These are phyloP conservation scores for Corylus americana DNA, from an alignment of 306 rosid genomes.

Conservation along the genomic window DNA sequence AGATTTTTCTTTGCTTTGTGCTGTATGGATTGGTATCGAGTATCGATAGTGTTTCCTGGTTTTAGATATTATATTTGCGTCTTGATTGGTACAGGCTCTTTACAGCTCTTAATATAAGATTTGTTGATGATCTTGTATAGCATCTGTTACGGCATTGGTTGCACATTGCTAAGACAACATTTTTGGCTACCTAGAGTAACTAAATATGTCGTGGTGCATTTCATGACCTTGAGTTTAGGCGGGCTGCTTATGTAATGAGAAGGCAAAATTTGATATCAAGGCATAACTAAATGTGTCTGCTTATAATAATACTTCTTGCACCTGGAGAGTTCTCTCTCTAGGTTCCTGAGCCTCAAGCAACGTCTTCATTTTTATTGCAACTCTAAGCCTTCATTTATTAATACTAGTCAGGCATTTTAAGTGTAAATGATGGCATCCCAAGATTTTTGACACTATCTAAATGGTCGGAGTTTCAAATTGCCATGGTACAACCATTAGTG, in stretches of 20 bases:
- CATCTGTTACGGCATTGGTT: not conserved
- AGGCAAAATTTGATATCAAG: no score
- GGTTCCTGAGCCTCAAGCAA: not conserved
- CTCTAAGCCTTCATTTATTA: no score
- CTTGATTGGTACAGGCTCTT: not conserved
- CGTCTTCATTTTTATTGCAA: not conserved
- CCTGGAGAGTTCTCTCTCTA: not conserved
- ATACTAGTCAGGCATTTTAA: no score
- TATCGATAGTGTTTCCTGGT: not conserved
- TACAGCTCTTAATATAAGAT: not conserved
- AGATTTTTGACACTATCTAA: no score
- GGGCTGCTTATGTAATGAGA: not conserved
- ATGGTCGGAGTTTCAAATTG: no score
- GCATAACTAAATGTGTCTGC: no score
- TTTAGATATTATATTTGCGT: not conserved
- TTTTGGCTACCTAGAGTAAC: not conserved
- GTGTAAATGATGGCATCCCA: no score
- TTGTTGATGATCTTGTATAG: not conserved
- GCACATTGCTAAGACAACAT: not conserved
- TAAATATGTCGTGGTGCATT: not conserved
- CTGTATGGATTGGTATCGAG: not conserved
- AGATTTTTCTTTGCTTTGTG: not conserved
- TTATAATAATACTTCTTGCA: not conserved
- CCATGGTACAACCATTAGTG: no score
- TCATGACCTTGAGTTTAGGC: not conserved